phyloP scores from a whole-genome alignment of 768 basidiomycete species.

The Tubosaeta sp. region DNA sequence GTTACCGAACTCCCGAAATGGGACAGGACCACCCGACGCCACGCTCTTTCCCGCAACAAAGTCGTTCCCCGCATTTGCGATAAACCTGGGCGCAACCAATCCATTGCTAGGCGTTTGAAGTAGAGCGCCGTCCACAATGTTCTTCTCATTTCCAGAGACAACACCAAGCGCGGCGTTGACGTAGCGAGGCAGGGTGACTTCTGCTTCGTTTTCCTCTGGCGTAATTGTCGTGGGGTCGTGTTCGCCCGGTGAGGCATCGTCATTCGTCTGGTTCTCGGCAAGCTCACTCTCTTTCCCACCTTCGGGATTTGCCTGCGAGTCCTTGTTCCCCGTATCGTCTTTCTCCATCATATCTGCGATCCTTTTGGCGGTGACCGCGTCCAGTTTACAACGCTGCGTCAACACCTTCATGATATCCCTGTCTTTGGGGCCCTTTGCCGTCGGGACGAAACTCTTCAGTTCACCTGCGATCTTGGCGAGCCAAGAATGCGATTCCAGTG shows the following conservation, averaged over 20 bases:
- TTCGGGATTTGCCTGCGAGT: too few relatives aligned
- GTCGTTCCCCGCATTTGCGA: background rate
- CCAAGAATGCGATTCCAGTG: slow-evolving; percentile 17
- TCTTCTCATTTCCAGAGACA: background rate
- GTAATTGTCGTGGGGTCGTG: too few relatives aligned
- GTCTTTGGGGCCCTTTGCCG: slow-evolving; percentile 10
- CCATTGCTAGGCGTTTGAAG: too few relatives aligned
- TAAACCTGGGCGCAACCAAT: background rate
- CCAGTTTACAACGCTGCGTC: slow-evolving; percentile 23
- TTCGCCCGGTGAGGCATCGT: too few relatives aligned
- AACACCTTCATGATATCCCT: slow-evolving; percentile 19
- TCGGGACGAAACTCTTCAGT: slow-evolving; percentile 16
- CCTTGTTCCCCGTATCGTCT: background rate
- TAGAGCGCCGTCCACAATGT: background rate
- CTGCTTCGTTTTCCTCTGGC: too few relatives aligned
- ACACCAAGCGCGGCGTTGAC: too few relatives aligned
- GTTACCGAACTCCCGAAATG: background rate
- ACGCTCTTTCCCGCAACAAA: background rate
- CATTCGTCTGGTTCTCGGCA: too few relatives aligned
- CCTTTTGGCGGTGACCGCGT: slow-evolving; percentile 21
- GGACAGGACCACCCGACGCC: background rate
- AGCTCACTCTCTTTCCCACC: too few relatives aligned
- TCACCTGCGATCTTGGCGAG: slow-evolving; percentile 9
- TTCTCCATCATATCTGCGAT: slow-evolving; percentile 21
- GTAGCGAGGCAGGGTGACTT: too few relatives aligned